phyloP scores from a whole-genome alignment of 2,329 filamentous ascomycete genomes.

The Fusarium heterosporum region DNA sequence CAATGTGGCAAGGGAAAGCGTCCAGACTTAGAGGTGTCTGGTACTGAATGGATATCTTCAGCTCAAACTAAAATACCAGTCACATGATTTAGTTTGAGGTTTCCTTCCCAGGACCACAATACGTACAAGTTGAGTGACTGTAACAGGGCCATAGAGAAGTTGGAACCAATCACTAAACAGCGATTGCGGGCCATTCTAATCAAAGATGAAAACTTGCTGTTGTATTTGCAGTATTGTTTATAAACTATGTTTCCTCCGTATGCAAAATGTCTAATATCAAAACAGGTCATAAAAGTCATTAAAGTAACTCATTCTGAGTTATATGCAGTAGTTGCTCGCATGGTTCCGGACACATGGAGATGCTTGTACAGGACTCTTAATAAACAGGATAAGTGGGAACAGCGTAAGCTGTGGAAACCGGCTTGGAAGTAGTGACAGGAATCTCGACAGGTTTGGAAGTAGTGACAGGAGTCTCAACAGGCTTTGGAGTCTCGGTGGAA shows the following conservation, averaged over 20 bases:
- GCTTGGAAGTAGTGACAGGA: neutral
- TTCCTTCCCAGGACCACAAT: no score
- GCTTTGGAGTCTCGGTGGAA: neutral
- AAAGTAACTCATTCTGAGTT: conserved; percentile 20
- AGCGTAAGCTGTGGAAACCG: conserved; percentile 13
- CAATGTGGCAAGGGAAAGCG: no score
- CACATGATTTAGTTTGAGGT: accelerated
- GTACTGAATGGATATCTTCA: neutral
- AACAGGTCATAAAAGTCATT: conserved; percentile 19
- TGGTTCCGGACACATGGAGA: conserved; percentile 28
- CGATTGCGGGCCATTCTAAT: neutral
- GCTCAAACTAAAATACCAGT: neutral
- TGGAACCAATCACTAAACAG: no score
- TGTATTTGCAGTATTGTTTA: conserved; percentile 27
- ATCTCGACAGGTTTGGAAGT: neutral
- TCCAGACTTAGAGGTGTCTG: no score
- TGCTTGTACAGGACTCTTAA: conserved; percentile 12
- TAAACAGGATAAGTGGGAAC: conserved; percentile 16
- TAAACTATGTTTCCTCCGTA: conserved; percentile 22
- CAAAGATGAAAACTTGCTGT: conserved; percentile 21
- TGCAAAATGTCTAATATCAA: conserved; percentile 23
- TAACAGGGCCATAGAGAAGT: no score
- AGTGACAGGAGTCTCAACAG: neutral
- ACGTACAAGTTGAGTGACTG: no score
- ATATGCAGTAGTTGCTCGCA: conserved; percentile 10